Evolutionary conservation across 2,329 filamentous ascomycete genomes (phyloP), one percentile per base, ranked within the genome.

Genomic region (Teratosphaeria viscida): DNA sequence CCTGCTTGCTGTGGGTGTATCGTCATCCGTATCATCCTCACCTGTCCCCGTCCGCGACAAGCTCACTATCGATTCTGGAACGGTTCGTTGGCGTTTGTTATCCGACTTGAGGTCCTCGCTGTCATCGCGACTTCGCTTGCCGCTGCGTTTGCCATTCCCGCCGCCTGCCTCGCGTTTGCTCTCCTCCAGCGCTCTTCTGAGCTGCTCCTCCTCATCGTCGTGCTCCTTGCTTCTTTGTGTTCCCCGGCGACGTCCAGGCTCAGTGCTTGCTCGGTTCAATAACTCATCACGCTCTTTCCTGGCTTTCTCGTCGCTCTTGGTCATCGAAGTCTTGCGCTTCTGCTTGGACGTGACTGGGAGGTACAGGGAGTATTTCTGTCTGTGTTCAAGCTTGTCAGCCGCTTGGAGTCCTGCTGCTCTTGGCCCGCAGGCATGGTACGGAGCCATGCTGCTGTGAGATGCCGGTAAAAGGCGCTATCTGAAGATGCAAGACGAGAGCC

Each of bases 201-300:
- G 75, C 68, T 92, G 86, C 72, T 95, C 90, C 67, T 95, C 92
- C 74, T 99, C 94, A 65, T 97, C 92, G 68, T 97, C 97, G 26
- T 91, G 92, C 52, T 92, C 92, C 63, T 92, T 85, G 72, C 94
- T 99, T 71, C 97, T 96, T 90, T 97, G 96, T 6, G 94, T 99
- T 23, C 91, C 96, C 32, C 94, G 84, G 61, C 94, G 85, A 73
- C 96, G 97, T 43, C 87, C 85, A 52, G 75, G 74, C 53, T 80
- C 78, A 52, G 79, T 81, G 65, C 78, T 83, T 55, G 76, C 75
- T 61, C 80, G 74, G 27, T 77, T 73, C 57, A 75, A 58, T 78
- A 79, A 58, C 78, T 78, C 55, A 79, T 83, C 64, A 77, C 82
- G 70, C 73, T 83, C 76, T 83, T 66, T 76, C 78, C 68, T 78